phyloP scores from a whole-genome alignment of 495 filamentous ascomycete species.

The Daldinia decipiens region DNA sequence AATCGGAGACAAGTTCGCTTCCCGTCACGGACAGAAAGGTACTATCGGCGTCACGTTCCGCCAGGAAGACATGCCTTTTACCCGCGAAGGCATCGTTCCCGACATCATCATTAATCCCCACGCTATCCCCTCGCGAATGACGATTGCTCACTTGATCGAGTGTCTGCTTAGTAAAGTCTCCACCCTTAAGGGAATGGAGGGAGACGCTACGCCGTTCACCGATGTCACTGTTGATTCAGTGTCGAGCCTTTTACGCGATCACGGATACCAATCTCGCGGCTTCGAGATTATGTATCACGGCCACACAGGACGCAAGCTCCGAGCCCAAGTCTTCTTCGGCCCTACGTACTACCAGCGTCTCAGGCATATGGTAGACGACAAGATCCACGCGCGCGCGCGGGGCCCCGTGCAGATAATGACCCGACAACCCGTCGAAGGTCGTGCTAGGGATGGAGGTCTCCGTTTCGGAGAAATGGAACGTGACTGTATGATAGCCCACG shows the following conservation, averaged over 20 bases:
- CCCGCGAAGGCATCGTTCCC: conserved; percentile 86
- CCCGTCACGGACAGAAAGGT: conserved; percentile 98
- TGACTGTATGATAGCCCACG: conserved; percentile 99
- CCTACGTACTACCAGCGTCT: conserved; percentile 99
- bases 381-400: conserved; percentile 96
- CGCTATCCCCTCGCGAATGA: conserved; percentile 99
- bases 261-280: conserved; percentile 95
- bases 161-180: conserved; percentile 96
- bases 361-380: conserved; percentile 99
- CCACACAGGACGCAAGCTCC: conserved; percentile 91
- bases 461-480: conserved; percentile 99
- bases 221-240: conserved; percentile 96
- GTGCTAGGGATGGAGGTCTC: conserved; percentile 95
- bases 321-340: conserved; percentile 94
- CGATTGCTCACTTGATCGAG: conserved; percentile 99
- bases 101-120: conserved; percentile 99
- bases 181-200: conserved; percentile 87
- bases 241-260: conserved; percentile 86
- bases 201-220: conserved; percentile 97
- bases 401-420: conserved; percentile 98
- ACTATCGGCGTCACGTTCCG: conserved; percentile 98
- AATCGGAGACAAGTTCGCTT: conserved; percentile 99
- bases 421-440: conserved; percentile 96
- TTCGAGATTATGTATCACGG: conserved; percentile 99
- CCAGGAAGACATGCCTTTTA: conserved; percentile 99